Percentiles rank a stretch among this genome's conserved stretches.
phyloP scores from a whole-genome alignment of 2,329 filamentous ascomycete genomes.

The Penicillium polonicum region DNA sequence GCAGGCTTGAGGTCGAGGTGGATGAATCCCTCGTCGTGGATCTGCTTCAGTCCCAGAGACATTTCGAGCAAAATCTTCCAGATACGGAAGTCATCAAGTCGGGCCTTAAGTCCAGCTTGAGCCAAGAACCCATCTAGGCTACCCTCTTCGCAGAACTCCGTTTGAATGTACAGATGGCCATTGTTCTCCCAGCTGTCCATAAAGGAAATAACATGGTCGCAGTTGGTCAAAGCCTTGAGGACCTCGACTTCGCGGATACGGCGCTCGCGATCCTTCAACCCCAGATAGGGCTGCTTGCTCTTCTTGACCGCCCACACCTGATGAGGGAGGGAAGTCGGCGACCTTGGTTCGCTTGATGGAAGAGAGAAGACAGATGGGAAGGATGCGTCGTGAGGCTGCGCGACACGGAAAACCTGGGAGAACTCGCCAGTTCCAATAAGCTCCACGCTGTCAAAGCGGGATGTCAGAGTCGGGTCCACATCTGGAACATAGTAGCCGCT shows the following conservation, averaged over 20 bases:
- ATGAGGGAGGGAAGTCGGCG: constrained; percentile 55
- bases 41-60: constrained; percentile 77
- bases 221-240: constrained; percentile 71
- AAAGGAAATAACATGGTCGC: constrained; percentile 82
- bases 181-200: constrained; percentile 85
- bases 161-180: constrained; percentile 90
- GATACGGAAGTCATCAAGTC: constrained; percentile 94
- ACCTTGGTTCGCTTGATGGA: constrained; percentile 50
- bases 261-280: constrained; percentile 73
- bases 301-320: constrained; percentile 92
- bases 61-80: constrained; percentile 96
- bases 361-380: constrained; percentile 46
- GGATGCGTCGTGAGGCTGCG: constrained; percentile 41
- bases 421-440: constrained; percentile 86
- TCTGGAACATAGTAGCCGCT: constrained; percentile 69
- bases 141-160: constrained; percentile 93
- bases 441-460: constrained; percentile 78
- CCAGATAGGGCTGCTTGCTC: constrained; percentile 74
- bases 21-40: constrained; percentile 82
- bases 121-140: constrained; percentile 82
- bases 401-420: constrained; percentile 84
- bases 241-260: constrained; percentile 83
- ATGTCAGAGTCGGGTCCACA: constrained; percentile 70
- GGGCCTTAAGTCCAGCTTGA: constrained; percentile 77
- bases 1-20: constrained; percentile 67